phyloP scores from a whole-genome alignment of 768 basidiomycete species.

The Amanita molliuscula region DNA sequence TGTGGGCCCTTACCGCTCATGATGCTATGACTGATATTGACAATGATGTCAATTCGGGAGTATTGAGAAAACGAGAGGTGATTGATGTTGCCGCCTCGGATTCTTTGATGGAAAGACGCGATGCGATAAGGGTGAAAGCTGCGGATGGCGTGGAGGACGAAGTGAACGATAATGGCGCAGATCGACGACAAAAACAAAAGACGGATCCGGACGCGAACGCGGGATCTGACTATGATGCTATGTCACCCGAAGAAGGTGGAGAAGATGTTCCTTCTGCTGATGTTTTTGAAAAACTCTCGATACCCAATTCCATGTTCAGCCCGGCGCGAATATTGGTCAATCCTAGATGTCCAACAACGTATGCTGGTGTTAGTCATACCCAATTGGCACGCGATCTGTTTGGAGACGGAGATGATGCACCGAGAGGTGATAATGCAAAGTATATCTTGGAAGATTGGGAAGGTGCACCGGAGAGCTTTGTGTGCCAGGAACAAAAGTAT shows the following conservation, averaged over 20 bases:
- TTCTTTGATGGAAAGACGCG: constrained; percentile 21
- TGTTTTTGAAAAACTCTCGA: constrained; percentile 35
- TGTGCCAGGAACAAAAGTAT: constrained; percentile 91
- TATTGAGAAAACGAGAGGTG: constrained; percentile 19
- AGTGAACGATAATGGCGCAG: constrained; percentile 22
- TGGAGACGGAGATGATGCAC: constrained; percentile 63
- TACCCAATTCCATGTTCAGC: constrained; percentile 82
- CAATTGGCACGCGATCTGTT: constrained; percentile 93
- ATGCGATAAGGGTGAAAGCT: constrained; percentile 22
- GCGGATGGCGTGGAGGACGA: constrained; percentile 21
- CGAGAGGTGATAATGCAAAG: constrained; percentile 40
- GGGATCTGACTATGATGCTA: constrained; percentile 84
- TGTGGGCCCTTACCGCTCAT: constrained; percentile 85
- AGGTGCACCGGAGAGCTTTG: constrained; percentile 93
- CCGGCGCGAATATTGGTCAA: constrained; percentile 92
- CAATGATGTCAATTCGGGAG: constrained; percentile 24
- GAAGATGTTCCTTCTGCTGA: constrained; percentile 28
- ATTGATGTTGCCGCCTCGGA: constrained; percentile 26
- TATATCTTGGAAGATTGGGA: constrained; percentile 94
- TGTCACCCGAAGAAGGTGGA: constrained; percentile 53
- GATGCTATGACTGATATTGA: constrained; percentile 60
- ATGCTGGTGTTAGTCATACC: constrained; percentile 94
- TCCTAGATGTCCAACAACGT: constrained; percentile 94
- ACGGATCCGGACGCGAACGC: constrained; percentile 68
- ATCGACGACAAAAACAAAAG: constrained; percentile 18